Evolutionary conservation across 2,329 filamentous ascomycete species (phyloP), one percentile per base, ranked within the genome.

Genomic region (Parastagonospora nodorum): DNA sequence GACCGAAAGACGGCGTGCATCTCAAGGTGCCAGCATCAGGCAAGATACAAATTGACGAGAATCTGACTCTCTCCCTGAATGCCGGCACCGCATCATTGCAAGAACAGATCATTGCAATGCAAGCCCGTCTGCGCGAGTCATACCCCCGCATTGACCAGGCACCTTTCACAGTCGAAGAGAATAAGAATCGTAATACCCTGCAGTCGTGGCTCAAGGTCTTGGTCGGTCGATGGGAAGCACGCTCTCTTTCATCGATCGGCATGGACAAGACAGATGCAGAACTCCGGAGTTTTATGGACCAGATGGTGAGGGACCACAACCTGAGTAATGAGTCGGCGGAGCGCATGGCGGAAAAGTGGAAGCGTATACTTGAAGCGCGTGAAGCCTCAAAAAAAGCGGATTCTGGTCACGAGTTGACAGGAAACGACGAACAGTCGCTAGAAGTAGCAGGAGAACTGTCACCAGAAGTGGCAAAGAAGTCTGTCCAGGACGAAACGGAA

Each of bases 141-240:
- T 68, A 63, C 31, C 68, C 68, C 1, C 53, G 58, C 2, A 61
- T 71, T 41, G 63, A 69, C 27, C 51, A 42, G 2, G 53, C 71
- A 0, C 68, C 69, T 1, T 65, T 61, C 42, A 53, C 63, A 5
- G 57, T 69, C 5, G 67, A 58, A 62, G 58, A 55, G 3, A 58
- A 53, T 8, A 14, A 54, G 4, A 61, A 65, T 27, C 51, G 51
- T 12, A 44, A 52, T 8, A 59, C 58, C 0, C 29, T 70, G n/a
- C 57, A 60, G 35, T 66, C 55, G 1, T 72, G 66, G 64, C 51
- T 71, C 0, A 68, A 59, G 42, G 63, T 71, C 10, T 36, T 72
- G 0, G 38, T 59, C 0, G 49, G 36, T 6, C 57, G 64, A 37
- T 72, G 63, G 58, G 48, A 63, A 15, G 59, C 54, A 14, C 53